A percentile compares a stretch with the other conserved stretches of the same genome.
Conservation (phyloP, 345 rosid species). For the Anastatica hierochuntica region DNA sequence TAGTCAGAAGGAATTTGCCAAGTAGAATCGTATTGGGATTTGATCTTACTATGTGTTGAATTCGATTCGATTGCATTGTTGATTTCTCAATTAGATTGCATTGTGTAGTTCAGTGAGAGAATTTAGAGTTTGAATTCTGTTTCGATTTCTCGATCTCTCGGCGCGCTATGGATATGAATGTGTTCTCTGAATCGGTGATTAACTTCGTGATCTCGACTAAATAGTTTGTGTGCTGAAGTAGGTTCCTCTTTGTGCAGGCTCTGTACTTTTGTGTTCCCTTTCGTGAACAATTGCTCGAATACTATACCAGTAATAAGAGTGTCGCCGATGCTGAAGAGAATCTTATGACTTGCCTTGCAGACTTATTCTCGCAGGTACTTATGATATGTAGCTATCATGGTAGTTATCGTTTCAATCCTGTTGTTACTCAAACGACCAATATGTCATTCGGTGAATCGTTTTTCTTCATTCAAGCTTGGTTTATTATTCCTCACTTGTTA, state of each 20-base stretch:
- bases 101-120: not conserved
- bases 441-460: too few relatives aligned
- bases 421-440: too few relatives aligned
- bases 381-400: not conserved
- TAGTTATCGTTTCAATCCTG: too few relatives aligned
- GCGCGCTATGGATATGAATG: not conserved
- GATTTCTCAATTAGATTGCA: too few relatives aligned
- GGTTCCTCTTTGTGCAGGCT: conserved; percentile 54
- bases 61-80: not conserved
- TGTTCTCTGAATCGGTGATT: not conserved
- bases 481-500: too few relatives aligned
- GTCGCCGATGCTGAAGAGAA: conserved; percentile 82
- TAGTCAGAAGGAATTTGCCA: not conserved
- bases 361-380: conserved; percentile 81
- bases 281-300: conserved; percentile 97
- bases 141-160: not conserved
- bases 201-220: not conserved
- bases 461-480: too few relatives aligned
- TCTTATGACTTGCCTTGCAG: conserved; percentile 93
- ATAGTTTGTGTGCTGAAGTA: not conserved
- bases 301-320: conserved; percentile 64
- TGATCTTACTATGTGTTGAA: not conserved
- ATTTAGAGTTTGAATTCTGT: not conserved
- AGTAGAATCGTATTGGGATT: not conserved
- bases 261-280: conserved; percentile 96